Percentiles rank a stretch among this genome's conserved stretches.
Evolutionary conservation across 2,329 filamentous ascomycete species (phyloP).

Genomic region (Chaetothyriales sp.): DNA sequence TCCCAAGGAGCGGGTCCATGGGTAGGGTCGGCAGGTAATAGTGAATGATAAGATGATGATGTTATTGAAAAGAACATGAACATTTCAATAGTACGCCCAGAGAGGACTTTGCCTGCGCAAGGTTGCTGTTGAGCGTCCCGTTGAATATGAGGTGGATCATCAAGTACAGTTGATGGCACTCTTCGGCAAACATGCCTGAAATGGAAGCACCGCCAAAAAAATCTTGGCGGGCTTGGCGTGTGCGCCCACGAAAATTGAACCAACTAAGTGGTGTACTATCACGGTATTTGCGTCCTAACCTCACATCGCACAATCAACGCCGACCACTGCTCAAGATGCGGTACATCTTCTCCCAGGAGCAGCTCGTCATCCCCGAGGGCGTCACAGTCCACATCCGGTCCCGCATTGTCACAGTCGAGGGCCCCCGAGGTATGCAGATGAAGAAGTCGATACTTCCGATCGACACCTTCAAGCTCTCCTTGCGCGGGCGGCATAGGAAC

Average conservation of each 20-base stretch:
- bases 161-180: no score
- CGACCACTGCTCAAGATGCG: slow-evolving; percentile 58
- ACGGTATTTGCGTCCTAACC: not conserved
- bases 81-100: no score
- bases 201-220: not conserved
- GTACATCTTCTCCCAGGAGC: slow-evolving; percentile 98
- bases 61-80: no score
- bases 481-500: slow-evolving; percentile 3
- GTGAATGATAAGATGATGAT: not conserved
- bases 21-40: not conserved
- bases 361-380: slow-evolving; percentile 87
- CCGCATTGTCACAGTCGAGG: slow-evolving; percentile 89
- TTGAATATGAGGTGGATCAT: no score
- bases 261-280: not conserved
- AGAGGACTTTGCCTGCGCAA: no score
- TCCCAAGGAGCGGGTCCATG: no score
- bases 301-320: not conserved
- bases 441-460: slow-evolving; percentile 1
- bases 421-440: slow-evolving; percentile 59
- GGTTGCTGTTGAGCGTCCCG: no score
- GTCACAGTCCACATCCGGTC: slow-evolving; percentile 98
- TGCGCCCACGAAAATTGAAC: not conserved
- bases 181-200: not conserved
- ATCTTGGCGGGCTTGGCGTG: not conserved
- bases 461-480: slow-evolving; percentile 16